phyloP scores from a whole-genome alignment of 148 eudicot genomes.

The Camellia sinensis region DNA sequence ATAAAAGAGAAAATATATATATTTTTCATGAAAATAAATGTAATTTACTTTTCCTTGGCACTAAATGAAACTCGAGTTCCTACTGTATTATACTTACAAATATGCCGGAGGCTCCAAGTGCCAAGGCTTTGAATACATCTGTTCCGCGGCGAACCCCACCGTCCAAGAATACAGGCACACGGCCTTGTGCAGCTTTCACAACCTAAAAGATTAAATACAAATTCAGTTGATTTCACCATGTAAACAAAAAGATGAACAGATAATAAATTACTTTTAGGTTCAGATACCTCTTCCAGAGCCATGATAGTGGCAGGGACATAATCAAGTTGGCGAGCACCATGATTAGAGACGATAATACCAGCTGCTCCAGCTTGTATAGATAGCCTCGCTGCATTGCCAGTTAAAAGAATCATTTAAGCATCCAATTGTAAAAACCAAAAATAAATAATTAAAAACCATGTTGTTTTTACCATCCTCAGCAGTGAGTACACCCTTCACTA shows the following conservation, averaged over 20 bases:
- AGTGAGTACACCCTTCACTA: constrained; percentile 93
- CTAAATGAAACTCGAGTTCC: too few relatives aligned
- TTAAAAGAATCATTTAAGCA: neutral
- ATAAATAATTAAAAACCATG: neutral
- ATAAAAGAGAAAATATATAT: too few relatives aligned
- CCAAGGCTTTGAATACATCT: constrained; percentile 99
- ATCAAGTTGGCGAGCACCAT: constrained; percentile 98
- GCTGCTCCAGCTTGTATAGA: constrained; percentile 86
- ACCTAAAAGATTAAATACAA: constrained; percentile 43
- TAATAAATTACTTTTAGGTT: neutral
- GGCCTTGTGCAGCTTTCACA: constrained; percentile 94
- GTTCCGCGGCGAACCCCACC: constrained; percentile 99
- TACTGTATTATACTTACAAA: constrained; percentile 58
- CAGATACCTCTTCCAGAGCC: constrained; percentile 90
- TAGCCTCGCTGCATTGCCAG: constrained; percentile 63
- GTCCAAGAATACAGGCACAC: constrained; percentile 89
- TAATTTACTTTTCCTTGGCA: too few relatives aligned
- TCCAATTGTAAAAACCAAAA: neutral
- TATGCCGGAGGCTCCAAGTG: constrained; percentile 90
- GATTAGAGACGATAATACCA: constrained; percentile 95
- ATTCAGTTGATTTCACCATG: neutral
- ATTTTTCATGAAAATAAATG: too few relatives aligned
- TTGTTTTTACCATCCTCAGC: constrained; percentile 76
- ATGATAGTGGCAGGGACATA: constrained; percentile 94
- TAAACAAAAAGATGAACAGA: neutral